Conservation (phyloP, 2,329 filamentous ascomycete genomes). For the Fusarium pilosicola region DNA sequence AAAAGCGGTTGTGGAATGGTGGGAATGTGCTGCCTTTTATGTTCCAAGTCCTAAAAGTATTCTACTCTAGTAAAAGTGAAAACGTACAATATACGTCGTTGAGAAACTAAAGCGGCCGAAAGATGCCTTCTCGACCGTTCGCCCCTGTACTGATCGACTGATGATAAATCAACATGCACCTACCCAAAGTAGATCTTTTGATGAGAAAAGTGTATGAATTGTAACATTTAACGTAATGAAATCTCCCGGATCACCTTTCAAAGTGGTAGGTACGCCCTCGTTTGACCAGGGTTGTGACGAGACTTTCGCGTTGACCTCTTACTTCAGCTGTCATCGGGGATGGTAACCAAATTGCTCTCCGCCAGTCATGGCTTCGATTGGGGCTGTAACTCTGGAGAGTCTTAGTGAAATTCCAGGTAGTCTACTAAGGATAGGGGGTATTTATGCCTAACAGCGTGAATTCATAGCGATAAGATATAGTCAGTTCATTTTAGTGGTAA, state of each 20-base stretch:
- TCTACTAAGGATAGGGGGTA: background rate
- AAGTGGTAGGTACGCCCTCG: background rate
- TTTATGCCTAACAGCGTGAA: background rate
- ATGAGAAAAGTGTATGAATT: accelerated
- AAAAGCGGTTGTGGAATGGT: background rate
- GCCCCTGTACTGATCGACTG: background rate
- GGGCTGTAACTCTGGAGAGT: background rate
- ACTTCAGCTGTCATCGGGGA: background rate
- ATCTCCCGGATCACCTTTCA: accelerated
- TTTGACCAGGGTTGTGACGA: background rate
- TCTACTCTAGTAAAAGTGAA: accelerated
- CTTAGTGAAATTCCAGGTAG: too few relatives aligned
- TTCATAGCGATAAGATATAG: background rate
- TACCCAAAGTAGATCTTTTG: background rate
- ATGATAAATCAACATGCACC: background rate
- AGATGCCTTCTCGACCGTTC: background rate
- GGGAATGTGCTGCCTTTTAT: background rate
- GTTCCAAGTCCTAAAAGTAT: too few relatives aligned
- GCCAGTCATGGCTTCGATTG: background rate
- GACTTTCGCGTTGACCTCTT: background rate
- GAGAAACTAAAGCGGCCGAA: background rate
- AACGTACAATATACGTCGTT: background rate
- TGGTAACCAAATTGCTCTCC: background rate
- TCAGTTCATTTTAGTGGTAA: accelerated
- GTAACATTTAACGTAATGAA: background rate